These are phyloP conservation scores for Dacryopinax spathularia DNA, from an alignment of 768 basidiomycete genomes.

Conservation along the genomic window DNA sequence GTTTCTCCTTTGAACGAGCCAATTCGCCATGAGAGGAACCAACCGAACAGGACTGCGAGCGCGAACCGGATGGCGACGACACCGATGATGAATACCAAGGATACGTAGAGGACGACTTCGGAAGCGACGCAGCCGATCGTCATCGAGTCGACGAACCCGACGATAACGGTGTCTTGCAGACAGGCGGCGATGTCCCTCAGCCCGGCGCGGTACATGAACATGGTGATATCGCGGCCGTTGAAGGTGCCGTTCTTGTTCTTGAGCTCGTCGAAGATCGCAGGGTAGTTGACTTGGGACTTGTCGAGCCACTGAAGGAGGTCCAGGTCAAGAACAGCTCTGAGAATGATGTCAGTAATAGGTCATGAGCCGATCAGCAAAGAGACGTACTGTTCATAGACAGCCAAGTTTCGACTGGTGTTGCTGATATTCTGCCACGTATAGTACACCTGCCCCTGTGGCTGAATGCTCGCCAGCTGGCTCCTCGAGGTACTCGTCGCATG, in stretches of 20 bases:
- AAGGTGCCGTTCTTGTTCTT: conserved; percentile 54
- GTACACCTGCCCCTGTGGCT: conserved; percentile 71
- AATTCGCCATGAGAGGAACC: conserved; percentile 95
- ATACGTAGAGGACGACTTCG: conserved; percentile 83
- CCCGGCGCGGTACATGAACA: conserved; percentile 59
- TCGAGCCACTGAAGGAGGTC: conserved; percentile 74
- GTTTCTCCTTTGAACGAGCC: conserved; percentile 90
- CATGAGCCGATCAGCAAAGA: not conserved
- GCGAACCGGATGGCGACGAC: conserved; percentile 88
- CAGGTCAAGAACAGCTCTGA: conserved; percentile 78
- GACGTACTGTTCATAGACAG: conserved; percentile 85
- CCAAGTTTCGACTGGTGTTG: conserved; percentile 58
- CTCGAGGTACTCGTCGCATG: conserved; percentile 49
- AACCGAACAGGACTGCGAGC: conserved; percentile 94
- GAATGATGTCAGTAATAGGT: conserved; percentile 11
- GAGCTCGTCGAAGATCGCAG: conserved; percentile 66
- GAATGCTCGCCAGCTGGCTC: conserved; percentile 34
- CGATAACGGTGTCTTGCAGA: conserved; percentile 67
- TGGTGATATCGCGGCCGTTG: conserved; percentile 76
- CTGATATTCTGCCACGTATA: conserved; percentile 82
- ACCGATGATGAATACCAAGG: conserved; percentile 92
- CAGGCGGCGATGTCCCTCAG: conserved; percentile 60
- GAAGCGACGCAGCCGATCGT: conserved; percentile 95
- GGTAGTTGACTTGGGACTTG: conserved; percentile 65
- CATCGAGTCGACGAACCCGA: conserved; percentile 89